Evolutionary conservation across 192 early-diverging fungal genomes (phyloP).

Genomic region (Backusella australiensis): DNA sequence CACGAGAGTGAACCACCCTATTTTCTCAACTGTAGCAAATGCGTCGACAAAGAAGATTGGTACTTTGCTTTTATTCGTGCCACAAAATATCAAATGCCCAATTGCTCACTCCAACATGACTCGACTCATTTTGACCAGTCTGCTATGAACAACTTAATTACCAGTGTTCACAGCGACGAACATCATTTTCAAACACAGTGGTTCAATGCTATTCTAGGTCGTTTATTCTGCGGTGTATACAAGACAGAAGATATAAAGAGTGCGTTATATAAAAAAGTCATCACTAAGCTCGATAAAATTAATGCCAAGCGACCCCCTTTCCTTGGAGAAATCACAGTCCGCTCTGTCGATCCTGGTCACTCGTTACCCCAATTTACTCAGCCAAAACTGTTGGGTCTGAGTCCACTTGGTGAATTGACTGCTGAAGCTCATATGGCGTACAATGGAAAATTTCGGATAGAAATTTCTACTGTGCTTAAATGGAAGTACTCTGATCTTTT

Average conservation of each 20-base stretch:
- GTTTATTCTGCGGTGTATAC: constrained; percentile 75
- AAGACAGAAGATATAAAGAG: constrained; percentile 61
- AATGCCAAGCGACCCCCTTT: constrained; percentile 66
- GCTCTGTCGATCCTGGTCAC: constrained; percentile 76
- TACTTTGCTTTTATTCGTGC: constrained; percentile 82
- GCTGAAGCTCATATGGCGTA: constrained; percentile 81
- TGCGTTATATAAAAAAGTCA: constrained; percentile 63
- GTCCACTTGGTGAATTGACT: constrained; percentile 65
- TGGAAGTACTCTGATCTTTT: constrained; percentile 44
- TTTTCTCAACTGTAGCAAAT: constrained; percentile 52
- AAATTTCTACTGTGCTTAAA: constrained; percentile 62
- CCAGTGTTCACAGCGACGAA: constrained; percentile 57
- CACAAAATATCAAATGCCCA: constrained; percentile 43
- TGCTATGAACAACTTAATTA: constrained; percentile 42
- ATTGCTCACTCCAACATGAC: constrained; percentile 21
- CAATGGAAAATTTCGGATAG: constrained; percentile 70
- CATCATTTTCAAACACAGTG: constrained; percentile 59
- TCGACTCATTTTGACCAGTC: constrained; percentile 45
- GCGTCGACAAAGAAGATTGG: constrained; percentile 86
- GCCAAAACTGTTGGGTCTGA: constrained; percentile 66
- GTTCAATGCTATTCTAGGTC: constrained; percentile 85
- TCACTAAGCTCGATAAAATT: constrained; percentile 64
- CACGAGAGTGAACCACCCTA: constrained; percentile 41
- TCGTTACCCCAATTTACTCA: constrained; percentile 81
- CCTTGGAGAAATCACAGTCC: constrained; percentile 80